Evolutionary conservation across 1,139 yeast species (phyloP), one percentile per base, ranked within the genome.

Genomic region (Suhomyces ambrosiae): DNA sequence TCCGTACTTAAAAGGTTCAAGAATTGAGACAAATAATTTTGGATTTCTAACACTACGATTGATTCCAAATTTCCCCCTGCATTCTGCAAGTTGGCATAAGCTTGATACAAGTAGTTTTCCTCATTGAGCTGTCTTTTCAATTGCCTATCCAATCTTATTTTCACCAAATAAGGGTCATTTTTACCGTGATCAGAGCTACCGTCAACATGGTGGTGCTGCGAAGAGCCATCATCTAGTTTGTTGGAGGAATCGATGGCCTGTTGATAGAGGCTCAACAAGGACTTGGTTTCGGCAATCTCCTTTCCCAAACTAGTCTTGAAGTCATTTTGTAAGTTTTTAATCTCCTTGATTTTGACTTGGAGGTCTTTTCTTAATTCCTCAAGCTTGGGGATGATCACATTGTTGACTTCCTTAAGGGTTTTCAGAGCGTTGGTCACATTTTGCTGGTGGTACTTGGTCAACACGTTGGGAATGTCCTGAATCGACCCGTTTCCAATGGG

Each of bases 21-120:
- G 62, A 83, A 90, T 32, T 75, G 76, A 7, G 83, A 77, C 46
- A 89, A 61, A 25, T 94, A 88, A 50, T 80, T 82, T 64, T 90
- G 97, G 37, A 92, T 70, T 58, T 90, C 96, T 58, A 81, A 73
- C 27, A 86, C 88, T 15, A 92, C 94, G 44, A 88, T 92, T 47
- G 84, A 80, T 61, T 90, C 97, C 48, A 94, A 74, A 56, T 89
- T 94, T 42, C 85, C 81, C 32, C 96, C 97, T 1, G 96, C 86
- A 27, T 79, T 78, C 64, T 92, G 96, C 49, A 90, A 71, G 61
- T 92, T 90, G 47, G 82, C 74, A 56, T 79, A 90, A 0, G 97
- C 96, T 55, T 89, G 96, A 52, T 87, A 86, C 37, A 92, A 70
- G 52, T 82, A 84, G 58, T 84, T 85, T 58, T 92, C 97, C 60